Base-by-base conservation (phyloP, 176 grass and related monocot species). In the Avena sativa region DNA sequence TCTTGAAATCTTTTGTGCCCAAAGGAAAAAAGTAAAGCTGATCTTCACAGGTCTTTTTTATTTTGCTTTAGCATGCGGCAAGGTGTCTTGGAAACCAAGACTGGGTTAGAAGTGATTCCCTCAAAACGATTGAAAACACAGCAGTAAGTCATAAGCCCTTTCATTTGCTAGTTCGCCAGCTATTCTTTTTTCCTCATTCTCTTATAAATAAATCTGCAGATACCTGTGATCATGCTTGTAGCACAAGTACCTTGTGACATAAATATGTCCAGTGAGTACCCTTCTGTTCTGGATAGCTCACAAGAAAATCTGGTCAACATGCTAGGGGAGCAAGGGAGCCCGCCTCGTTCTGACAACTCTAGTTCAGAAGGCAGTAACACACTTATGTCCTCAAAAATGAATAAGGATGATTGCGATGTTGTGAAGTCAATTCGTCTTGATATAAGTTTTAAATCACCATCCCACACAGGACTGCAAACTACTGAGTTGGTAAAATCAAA, bases 111-210 rank as follows among this genome's bases (percentile, higher is more conserved):
- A 96, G 85, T 84, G 96, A 98, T 69, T 98, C 96, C 28, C 92
- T 98, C 43, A 98, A 98, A 92, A 98, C 96, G 68, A 83, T 98
- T 88, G 96, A 98, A 91, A 98, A 98, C 83, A 98, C 96, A 88
- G 93, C 96, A 66, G 95, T 98, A 90, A 90, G 50, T 56, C 48
- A 77, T 56, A 77, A 77, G 89, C 56, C 57, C 53, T 74, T 89
- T 67, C 53, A 51, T 83, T 88, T 81, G 6, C 47, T 86, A 83
- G 34, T 80, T 78, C 17, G 49, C 69, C 52, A 78, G 20, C 79
- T 81, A 57, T 25, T 66, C 34, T 86, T 56, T 44, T 25, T 64
- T 79, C 81, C 60, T 81, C 67, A 91, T 70, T 51, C 19, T 59
- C 80, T 57, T 82, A 73, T 87, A 51, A 84, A 82, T 87, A 61